Conservation (phyloP, 225 moss, liverwort and hornwort species). For the Ulota crispa region DNA sequence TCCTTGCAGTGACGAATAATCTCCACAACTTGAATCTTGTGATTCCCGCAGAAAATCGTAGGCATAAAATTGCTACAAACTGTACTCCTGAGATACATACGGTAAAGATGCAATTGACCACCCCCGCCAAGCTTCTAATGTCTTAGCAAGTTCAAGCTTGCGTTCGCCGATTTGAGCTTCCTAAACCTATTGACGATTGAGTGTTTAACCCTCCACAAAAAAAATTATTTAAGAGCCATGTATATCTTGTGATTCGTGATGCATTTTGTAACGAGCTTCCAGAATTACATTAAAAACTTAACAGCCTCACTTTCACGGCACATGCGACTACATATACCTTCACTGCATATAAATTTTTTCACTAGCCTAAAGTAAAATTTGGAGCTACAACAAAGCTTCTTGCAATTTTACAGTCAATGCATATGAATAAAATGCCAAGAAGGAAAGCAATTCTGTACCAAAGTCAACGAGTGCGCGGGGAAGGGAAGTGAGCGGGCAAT, state of each 20-base stretch:
- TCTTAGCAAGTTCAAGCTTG: not conserved
- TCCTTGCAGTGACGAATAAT: not conserved
- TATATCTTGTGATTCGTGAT: not conserved
- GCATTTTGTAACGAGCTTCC: not conserved
- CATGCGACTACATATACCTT: not conserved
- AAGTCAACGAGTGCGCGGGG: not conserved
- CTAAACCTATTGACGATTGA: too few species aligned
- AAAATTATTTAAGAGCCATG: not conserved
- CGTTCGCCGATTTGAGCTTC: not conserved
- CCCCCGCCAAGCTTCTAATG: not conserved
- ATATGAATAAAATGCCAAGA: not conserved
- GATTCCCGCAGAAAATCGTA: not conserved
- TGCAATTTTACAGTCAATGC: not conserved
- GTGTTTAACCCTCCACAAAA: not conserved
- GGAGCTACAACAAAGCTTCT: not conserved
- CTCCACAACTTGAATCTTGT: not conserved
- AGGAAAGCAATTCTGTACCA: not conserved
- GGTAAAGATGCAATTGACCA: not conserved
- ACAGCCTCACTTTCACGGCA: not conserved
- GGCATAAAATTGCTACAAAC: not conserved
- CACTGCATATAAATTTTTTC: not conserved
- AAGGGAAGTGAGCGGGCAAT: not conserved
- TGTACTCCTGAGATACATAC: not conserved
- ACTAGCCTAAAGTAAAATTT: not conserved
- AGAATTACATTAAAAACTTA: not conserved